Base-by-base conservation (phyloP, 192 early-diverging fungal genomes). In the Backusella tarrabulga region DNA sequence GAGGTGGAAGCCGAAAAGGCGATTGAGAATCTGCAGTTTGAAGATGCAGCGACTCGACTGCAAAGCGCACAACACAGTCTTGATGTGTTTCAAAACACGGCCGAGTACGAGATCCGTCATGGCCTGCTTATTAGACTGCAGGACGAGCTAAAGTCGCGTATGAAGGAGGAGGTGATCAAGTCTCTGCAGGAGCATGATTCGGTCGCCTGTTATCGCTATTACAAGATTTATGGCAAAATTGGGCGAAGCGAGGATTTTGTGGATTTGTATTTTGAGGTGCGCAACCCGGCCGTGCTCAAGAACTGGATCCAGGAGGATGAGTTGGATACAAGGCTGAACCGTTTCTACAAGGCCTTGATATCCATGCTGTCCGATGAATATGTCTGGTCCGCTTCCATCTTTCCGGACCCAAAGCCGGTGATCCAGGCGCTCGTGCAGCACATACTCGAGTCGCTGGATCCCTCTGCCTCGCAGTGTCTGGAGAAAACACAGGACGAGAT, bases 61-160 rank as follows among this genome's bases (percentile, higher is more conserved):
- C 81, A 87, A 15, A 91, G 91, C 50, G 94, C 94, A 0, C 86
- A 91, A 69, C 84, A 87, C 38, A 92, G 90, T 3, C 76, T 95
- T 77, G 71, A 69, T 3, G 80, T 93, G 3, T 85, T 93, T 50
- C 84, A 91, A 40, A 89, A 93, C 56, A 91, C 92, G 9, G 85
- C 89, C 15, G 92, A 93, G 68, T 92, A 89, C 63, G 92, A 92
- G 4, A 88, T 91, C 23, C 84, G 90, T 4, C 80, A 84, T 60
- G 80, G 76, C 0, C 71, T 95, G 19, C 79, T 95, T 50, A 73
- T 63, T 6, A 73, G 81, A 26, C 83, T 94, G 35, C 84, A 89
- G 67, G 88, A 91, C 68, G 85, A 88, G 50, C 83, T 95, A 19
- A 87, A 93, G 63, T 76, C 82, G 14, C 83, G 84, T 15, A 68